Percentiles rank a stretch among this genome's conserved stretches.
Conservation (phyloP, 2,329 filamentous ascomycete species). For the Monosporascus ibericus region DNA sequence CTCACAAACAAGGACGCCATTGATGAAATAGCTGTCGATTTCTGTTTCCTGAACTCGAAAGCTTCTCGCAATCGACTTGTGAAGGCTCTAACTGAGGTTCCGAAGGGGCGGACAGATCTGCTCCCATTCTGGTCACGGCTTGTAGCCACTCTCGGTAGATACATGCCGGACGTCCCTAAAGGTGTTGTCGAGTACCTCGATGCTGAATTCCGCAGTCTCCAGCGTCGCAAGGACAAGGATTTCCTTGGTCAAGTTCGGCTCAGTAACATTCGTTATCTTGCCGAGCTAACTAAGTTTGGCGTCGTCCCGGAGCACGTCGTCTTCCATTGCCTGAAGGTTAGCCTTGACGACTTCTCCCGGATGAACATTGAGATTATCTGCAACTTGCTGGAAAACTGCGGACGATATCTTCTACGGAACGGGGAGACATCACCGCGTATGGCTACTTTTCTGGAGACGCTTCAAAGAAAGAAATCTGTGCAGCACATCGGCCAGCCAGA, state of each 20-base stretch:
- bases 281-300: slow-evolving; percentile 95
- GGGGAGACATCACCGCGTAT: slow-evolving; percentile 90
- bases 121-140: slow-evolving; percentile 88
- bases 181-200: slow-evolving; percentile 88
- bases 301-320: slow-evolving; percentile 98
- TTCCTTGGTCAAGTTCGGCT: slow-evolving; percentile 91
- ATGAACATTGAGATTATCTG: slow-evolving; percentile 99
- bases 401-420: slow-evolving; percentile 86
- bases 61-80: slow-evolving; percentile 90
- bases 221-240: slow-evolving; percentile 95
- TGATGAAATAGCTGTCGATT: slow-evolving; percentile 89
- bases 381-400: slow-evolving; percentile 92
- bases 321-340: slow-evolving; percentile 97
- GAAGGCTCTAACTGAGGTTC: slow-evolving; percentile 89
- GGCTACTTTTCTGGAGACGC: slow-evolving; percentile 86
- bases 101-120: slow-evolving; percentile 87
- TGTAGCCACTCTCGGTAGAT: slow-evolving; percentile 86
- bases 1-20: slow-evolving; percentile 86
- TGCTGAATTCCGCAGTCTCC: slow-evolving; percentile 92
- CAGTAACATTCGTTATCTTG: slow-evolving; percentile 93
- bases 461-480: slow-evolving; percentile 92
- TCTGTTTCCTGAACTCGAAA: slow-evolving; percentile 97
- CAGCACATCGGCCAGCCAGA: slow-evolving; percentile 94
- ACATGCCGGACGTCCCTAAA: slow-evolving; percentile 91
- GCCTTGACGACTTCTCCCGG: slow-evolving; percentile 91